These are phyloP conservation scores for Tetrapyrgos nigripes DNA, from an alignment of 1,284 basidiomycete genomes.

Conservation along the genomic window DNA sequence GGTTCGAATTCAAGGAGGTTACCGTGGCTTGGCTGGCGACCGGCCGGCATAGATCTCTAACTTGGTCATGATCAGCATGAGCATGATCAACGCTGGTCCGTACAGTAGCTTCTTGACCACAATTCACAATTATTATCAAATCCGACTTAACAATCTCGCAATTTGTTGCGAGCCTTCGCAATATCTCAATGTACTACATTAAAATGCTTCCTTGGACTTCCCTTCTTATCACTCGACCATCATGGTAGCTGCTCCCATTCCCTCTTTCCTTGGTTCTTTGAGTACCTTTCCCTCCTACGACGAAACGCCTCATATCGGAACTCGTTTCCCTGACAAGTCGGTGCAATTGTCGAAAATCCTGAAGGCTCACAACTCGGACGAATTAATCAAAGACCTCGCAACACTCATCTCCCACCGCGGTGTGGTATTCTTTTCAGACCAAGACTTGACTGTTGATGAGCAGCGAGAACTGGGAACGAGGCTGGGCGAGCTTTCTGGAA, in stretches of 20 bases:
- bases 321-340: constrained; percentile 36
- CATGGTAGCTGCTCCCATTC: constrained; percentile 5
- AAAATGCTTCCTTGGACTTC: constrained; percentile 36
- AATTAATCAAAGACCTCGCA: constrained; percentile 47
- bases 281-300: constrained; percentile 29
- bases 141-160: too few relatives aligned
- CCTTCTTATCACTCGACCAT: background rate
- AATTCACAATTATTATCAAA: too few relatives aligned
- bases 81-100: too few relatives aligned
- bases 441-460: constrained; percentile 41
- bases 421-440: constrained; percentile 74
- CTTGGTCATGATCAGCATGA: too few relatives aligned
- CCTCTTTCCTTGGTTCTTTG: constrained; percentile 30
- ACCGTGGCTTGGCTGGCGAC: too few relatives aligned
- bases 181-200: constrained; percentile 43
- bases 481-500: constrained; percentile 63
- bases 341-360: constrained; percentile 39
- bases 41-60: too few relatives aligned
- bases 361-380: constrained; percentile 34
- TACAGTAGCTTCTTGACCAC: too few relatives aligned
- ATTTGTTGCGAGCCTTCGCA: too few relatives aligned
- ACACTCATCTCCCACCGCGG: constrained; percentile 70
- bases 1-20: too few relatives aligned
- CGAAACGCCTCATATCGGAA: constrained; percentile 40
- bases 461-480: constrained; percentile 51